phyloP scores from a whole-genome alignment of 805 yeast genomes.

The Starmerella stigmatis region DNA sequence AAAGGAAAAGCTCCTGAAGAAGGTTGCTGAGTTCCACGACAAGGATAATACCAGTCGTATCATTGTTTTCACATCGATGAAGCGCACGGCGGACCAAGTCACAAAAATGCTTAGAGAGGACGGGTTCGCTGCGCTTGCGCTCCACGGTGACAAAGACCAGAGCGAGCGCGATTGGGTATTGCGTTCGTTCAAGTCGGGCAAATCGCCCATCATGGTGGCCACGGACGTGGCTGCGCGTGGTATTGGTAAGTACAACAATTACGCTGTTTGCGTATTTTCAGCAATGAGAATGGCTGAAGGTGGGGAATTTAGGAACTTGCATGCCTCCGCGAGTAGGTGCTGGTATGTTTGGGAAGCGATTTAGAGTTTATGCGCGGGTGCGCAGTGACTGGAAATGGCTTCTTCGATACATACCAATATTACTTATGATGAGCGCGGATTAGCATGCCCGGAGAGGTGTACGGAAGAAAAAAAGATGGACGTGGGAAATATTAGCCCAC shows the following conservation, averaged over 20 bases:
- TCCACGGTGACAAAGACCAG: slow-evolving; percentile 97
- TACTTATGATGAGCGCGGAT: slow-evolving; percentile 13
- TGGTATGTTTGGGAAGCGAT: slow-evolving; percentile 23
- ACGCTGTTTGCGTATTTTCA: no score
- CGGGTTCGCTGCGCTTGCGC: slow-evolving; percentile 98
- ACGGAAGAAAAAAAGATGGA: neutral
- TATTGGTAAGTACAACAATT: slow-evolving; percentile 39
- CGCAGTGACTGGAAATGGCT: slow-evolving; percentile 16
- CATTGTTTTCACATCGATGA: slow-evolving; percentile 88
- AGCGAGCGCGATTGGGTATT: slow-evolving; percentile 98
- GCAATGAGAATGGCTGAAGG: neutral
- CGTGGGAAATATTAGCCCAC: neutral
- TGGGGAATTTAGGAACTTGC: neutral
- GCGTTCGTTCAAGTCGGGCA: slow-evolving; percentile 82
- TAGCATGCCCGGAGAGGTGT: slow-evolving; percentile 5
- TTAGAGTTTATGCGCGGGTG: slow-evolving; percentile 15
- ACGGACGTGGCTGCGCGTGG: slow-evolving; percentile 99
- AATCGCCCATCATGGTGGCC: slow-evolving; percentile 95
- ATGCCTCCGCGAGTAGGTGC: slow-evolving; percentile 13
- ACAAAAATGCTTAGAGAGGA: slow-evolving; percentile 85
- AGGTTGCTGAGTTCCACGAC: slow-evolving; percentile 69
- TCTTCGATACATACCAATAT: slow-evolving; percentile 15
- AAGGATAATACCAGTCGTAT: slow-evolving; percentile 54
- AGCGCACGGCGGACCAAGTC: slow-evolving; percentile 94
- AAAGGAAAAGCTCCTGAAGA: slow-evolving; percentile 78